Evolutionary conservation across 768 basidiomycete species (phyloP).

Genomic region (Arthromyces matolae): DNA sequence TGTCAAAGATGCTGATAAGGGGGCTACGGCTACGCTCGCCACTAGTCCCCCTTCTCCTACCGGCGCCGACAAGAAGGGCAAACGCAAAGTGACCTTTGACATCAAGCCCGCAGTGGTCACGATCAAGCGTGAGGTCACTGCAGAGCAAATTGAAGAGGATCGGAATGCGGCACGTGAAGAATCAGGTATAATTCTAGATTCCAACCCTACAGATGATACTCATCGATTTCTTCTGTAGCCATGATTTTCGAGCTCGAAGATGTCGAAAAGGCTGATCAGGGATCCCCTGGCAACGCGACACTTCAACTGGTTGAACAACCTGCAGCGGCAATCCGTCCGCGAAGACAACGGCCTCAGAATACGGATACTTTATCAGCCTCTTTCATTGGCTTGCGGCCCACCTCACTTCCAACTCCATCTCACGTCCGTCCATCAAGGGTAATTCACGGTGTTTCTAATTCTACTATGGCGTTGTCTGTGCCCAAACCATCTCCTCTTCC

Average conservation of each 20-base stretch:
- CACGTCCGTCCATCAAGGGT: conserved; percentile 44
- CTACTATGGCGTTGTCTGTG: conserved; percentile 29
- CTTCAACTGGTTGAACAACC: conserved; percentile 44
- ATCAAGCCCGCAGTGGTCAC: conserved; percentile 53
- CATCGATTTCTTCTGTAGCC: conserved; percentile 32
- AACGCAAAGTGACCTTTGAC: conserved; percentile 72
- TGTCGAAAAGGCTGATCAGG: conserved; percentile 47
- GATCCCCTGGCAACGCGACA: conserved; percentile 25
- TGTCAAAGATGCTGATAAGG: conserved; percentile 20
- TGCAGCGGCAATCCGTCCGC: conserved; percentile 26
- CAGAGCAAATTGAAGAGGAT: conserved; percentile 29
- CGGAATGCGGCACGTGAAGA: conserved; percentile 25
- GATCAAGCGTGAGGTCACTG: conserved; percentile 37
- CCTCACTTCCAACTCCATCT: conserved; percentile 69
- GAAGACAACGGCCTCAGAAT: conserved; percentile 29
- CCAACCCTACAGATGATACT: background rate
- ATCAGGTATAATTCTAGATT: conserved; percentile 41
- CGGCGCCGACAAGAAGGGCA: conserved; percentile 42
- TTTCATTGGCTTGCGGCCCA: conserved; percentile 57
- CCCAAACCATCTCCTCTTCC: conserved; percentile 20
- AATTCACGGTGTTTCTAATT: conserved; percentile 35
- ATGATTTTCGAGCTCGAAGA: conserved; percentile 73
- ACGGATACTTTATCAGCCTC: conserved; percentile 49
- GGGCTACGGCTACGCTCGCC: no score
- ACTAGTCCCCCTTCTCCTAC: no score